Evolutionary conservation across 768 basidiomycete genomes (phyloP), one percentile per base, ranked within the genome.

Genomic region (Kwoniella bestiolae): DNA sequence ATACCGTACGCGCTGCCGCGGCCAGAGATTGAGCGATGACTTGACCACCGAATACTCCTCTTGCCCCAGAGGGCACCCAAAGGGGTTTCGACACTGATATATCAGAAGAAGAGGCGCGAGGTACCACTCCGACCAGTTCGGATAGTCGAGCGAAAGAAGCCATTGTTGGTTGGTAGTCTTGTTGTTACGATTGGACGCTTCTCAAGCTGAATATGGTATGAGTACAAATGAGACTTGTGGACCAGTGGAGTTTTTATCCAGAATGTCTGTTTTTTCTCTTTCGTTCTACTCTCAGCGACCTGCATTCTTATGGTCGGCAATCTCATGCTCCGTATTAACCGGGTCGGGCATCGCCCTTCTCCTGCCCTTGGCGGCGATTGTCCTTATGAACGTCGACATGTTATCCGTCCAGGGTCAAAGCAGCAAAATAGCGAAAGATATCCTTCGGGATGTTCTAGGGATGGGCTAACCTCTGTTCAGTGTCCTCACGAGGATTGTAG

Each of bases 11-110:
- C 14, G 67, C 56, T 18, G 78, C 73, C 26, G 81, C 78, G 9
- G 66, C 49, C 23, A 82, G 70, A 5, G 78, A 75, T 56, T 79
- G 77, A 0, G 70, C 80, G 44, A 82, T 75, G 55, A 82, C 80
- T 69, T 82, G 81, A 6, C 81, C 81, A 28, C 81, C 81, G 52
- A 80, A 82, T 1, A 78, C 79, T 1, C 80, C 80, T 34, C 79
- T 66, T 21, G 76, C 76, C 21, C 76, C 76, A 29, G 62, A 70
- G 0, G 76, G 76, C 3, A 69, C 47, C 76, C 76, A 78, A n/a
- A 75, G 65, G 25, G 69, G 60, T 23, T 66, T 68, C 14, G 71
- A 70, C 26, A 57, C 25, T 38, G 59, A 72, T 12, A 49, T 50
- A 41, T 53, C 41, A 14, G 56, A 12, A 11, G 44, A 6, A 49